phyloP scores from a whole-genome alignment of 2,329 filamentous ascomycete species.

The Didymellaceae sp. region DNA sequence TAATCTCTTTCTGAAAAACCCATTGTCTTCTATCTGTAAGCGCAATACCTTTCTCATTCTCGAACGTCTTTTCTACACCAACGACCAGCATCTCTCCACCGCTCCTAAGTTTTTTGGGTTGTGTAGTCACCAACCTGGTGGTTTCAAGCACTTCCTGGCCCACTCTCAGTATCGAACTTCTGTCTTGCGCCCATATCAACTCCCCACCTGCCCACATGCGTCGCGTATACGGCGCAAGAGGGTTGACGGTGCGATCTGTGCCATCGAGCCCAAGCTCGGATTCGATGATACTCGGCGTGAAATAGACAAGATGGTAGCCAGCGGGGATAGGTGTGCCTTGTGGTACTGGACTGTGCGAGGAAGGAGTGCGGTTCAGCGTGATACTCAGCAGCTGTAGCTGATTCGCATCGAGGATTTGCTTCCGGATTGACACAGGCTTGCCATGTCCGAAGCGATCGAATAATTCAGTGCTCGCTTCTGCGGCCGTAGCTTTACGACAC shows the following conservation, averaged over 20 bases:
- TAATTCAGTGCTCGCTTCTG: conserved; percentile 40
- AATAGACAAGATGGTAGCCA: conserved; percentile 87
- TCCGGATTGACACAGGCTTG: conserved; percentile 38
- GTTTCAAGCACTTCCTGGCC: conserved; percentile 52
- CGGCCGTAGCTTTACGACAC: conserved; percentile 29
- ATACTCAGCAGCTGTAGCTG: conserved; percentile 41
- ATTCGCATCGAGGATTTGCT: conserved; percentile 42
- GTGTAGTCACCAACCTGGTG: conserved; percentile 53
- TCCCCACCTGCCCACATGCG: conserved; percentile 93
- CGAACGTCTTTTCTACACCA: conserved; percentile 62
- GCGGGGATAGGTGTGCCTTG: conserved; percentile 59
- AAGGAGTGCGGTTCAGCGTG: conserved; percentile 35
- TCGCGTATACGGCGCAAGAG: conserved; percentile 72
- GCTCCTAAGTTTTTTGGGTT: conserved; percentile 57
- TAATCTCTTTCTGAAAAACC: conserved; percentile 55
- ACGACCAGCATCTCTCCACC: conserved; percentile 66
- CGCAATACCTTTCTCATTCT: conserved; percentile 40
- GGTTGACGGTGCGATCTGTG: conserved; percentile 80
- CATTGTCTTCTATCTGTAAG: conserved; percentile 46
- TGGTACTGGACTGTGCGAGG: conserved; percentile 27
- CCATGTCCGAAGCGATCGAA: conserved; percentile 37
- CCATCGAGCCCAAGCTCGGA: conserved; percentile 77
- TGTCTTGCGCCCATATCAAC: conserved; percentile 60
- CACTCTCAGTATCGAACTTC: conserved; percentile 28
- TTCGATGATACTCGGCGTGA: conserved; percentile 73